Conservation (phyloP, 306 rosid genomes). For the Cicer yamashitae region DNA sequence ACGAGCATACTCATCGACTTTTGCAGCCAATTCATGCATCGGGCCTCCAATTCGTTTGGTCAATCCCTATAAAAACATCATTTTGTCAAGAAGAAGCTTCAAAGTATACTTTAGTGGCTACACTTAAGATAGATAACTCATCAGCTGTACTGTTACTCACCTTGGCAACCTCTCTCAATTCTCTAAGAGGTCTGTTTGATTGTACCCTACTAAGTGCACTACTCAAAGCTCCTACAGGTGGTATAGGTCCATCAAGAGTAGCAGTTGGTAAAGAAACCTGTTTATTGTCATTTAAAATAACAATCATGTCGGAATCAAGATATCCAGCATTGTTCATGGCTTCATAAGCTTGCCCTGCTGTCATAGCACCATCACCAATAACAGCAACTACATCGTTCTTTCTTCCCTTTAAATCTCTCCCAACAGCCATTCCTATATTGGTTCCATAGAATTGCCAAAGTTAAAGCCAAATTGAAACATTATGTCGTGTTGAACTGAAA, state of each 20-base stretch:
- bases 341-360: slow-evolving; percentile 99
- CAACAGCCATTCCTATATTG: slow-evolving; percentile 89
- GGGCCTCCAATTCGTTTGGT: slow-evolving; percentile 93
- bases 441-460: slow-evolving; percentile 35
- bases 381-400: slow-evolving; percentile 82
- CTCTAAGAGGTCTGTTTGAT: slow-evolving; percentile 92
- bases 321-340: slow-evolving; percentile 99
- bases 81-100: slow-evolving; percentile 35
- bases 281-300: slow-evolving; percentile 94
- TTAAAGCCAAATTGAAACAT: slow-evolving; percentile 42
- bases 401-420: slow-evolving; percentile 86
- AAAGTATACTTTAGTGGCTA: slow-evolving; percentile 2
- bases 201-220: slow-evolving; percentile 95
- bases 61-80: slow-evolving; percentile 69
- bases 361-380: slow-evolving; percentile 99
- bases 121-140: background rate
- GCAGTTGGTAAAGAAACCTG: slow-evolving; percentile 98
- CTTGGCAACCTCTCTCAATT: slow-evolving; percentile 96
- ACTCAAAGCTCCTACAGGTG: slow-evolving; percentile 98
- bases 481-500: background rate
- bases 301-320: slow-evolving; percentile 97
- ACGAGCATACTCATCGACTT: slow-evolving; percentile 98
- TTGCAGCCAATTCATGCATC: slow-evolving; percentile 96
- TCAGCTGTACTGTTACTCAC: slow-evolving; percentile 41
- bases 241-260: slow-evolving; percentile 83